A percentile compares a stretch with the other conserved stretches of the same genome.
Evolutionary conservation across 768 basidiomycete genomes (phyloP).

Genomic region (Rhizopogon vesiculosus): DNA sequence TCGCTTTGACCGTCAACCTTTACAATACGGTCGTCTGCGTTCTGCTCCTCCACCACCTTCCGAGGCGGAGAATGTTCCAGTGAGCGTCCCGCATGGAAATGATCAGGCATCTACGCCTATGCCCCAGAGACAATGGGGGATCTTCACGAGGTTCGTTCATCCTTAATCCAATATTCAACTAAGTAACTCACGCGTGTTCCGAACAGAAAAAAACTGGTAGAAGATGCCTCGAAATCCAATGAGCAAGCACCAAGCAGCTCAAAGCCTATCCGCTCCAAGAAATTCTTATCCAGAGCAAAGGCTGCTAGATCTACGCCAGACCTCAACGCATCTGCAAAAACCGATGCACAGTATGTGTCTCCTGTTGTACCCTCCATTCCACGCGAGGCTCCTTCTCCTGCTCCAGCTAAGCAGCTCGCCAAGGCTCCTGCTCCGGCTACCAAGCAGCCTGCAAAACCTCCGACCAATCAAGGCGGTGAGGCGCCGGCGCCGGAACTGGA

Average conservation of each 20-base stretch:
- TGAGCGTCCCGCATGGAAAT: background rate
- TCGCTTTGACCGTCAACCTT: slow-evolving; percentile 15
- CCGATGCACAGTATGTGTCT: background rate
- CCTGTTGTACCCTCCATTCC: background rate
- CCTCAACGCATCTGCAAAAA: slow-evolving; percentile 7
- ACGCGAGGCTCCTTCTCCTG: background rate
- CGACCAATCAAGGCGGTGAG: background rate
- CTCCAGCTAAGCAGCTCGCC: background rate
- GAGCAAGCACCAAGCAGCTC: slow-evolving; percentile 6
- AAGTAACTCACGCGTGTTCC: background rate
- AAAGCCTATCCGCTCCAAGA: slow-evolving; percentile 3
- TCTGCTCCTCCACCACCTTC: slow-evolving; percentile 9
- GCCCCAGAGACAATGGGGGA: slow-evolving; percentile 11
- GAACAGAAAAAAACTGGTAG: slow-evolving; percentile 7
- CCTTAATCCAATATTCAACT: background rate
- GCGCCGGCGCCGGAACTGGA: slow-evolving; percentile 1
- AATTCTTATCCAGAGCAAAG: slow-evolving; percentile 15
- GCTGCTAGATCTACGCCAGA: slow-evolving; percentile 21
- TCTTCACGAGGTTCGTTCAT: slow-evolving; percentile 15
- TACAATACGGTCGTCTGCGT: background rate
- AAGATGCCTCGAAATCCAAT: slow-evolving; percentile 4
- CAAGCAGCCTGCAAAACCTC: background rate
- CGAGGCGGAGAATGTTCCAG: background rate
- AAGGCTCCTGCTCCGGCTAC: background rate
- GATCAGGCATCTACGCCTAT: background rate